phyloP scores from a whole-genome alignment of 352 stramenopile genomes.

The Globisporangium acanthophoron region DNA sequence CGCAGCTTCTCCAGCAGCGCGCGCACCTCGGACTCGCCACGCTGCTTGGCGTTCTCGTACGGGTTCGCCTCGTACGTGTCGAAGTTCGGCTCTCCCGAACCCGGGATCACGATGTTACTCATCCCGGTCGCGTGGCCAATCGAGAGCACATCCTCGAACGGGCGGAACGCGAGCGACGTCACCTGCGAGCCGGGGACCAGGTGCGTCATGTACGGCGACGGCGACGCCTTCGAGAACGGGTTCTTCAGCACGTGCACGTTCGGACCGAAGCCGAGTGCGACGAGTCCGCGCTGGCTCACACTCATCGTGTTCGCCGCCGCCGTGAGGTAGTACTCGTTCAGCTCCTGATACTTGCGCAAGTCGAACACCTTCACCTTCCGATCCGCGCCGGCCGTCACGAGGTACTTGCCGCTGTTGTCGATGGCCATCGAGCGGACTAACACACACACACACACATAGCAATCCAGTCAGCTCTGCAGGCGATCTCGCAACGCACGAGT shows the following conservation, averaged over 20 bases:
- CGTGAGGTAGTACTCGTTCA: constrained; percentile 92
- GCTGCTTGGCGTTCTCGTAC: constrained; percentile 95
- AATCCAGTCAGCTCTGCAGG: neutral
- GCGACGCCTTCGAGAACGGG: constrained; percentile 68
- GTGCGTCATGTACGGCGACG: constrained; percentile 90
- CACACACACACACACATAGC: constrained; percentile 7
- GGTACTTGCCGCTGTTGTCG: constrained; percentile 92
- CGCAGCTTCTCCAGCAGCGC: constrained; percentile 97
- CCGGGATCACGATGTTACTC: constrained; percentile 91
- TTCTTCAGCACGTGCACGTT: constrained; percentile 92
- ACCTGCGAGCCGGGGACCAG: constrained; percentile 79
- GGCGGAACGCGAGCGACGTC: constrained; percentile 92
- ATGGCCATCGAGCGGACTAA: constrained; percentile 89
- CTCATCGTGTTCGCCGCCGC: constrained; percentile 88
- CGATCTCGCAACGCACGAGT: constrained; percentile 1
- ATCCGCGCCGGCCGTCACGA: constrained; percentile 95
- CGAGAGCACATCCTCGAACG: constrained; percentile 97
- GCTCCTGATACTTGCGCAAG: constrained; percentile 93
- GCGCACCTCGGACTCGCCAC: constrained; percentile 94
- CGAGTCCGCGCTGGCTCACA: constrained; percentile 94
- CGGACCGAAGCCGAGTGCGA: constrained; percentile 92
- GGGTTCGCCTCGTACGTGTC: constrained; percentile 98
- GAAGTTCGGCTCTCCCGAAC: constrained; percentile 96
- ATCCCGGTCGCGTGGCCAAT: constrained; percentile 90
- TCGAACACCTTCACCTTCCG: constrained; percentile 97